These are phyloP conservation scores for Boletus patriciae DNA, from an alignment of 768 basidiomycete genomes.

Conservation along the genomic window DNA sequence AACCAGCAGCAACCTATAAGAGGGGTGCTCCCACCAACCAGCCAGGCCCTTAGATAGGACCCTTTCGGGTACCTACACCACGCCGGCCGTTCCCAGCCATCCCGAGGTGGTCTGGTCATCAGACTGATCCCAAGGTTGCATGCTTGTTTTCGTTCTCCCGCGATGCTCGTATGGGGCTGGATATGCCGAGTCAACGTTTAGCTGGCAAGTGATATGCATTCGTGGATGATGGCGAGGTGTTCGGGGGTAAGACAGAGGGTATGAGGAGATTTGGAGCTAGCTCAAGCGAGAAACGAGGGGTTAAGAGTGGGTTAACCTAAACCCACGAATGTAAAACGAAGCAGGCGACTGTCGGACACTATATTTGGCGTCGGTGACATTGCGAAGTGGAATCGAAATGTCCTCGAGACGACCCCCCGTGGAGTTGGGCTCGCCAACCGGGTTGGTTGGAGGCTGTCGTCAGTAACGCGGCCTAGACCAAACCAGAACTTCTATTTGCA, in stretches of 20 bases:
- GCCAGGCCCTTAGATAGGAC: no score
- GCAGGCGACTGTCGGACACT: neutral
- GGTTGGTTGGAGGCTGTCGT: neutral
- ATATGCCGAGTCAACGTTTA: conserved; percentile 26
- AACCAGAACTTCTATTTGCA: neutral
- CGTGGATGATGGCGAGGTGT: conserved; percentile 25
- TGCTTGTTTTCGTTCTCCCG: neutral
- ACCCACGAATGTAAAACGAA: neutral
- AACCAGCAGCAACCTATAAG: no score
- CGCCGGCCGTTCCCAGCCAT: no score
- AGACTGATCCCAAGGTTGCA: neutral
- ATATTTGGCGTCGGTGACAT: neutral
- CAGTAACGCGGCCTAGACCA: neutral
- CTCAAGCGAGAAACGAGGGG: conserved; percentile 17
- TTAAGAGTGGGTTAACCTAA: neutral
- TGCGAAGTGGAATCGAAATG: no score
- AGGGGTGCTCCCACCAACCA: no score
- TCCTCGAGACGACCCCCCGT: no score
- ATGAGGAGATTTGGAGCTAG: conserved; percentile 25
- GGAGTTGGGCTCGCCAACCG: no score
- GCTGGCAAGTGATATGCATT: conserved; percentile 40
- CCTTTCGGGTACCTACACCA: no score
- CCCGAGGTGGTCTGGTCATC: no score
- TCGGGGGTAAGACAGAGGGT: conserved; percentile 2
- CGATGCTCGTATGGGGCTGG: neutral